phyloP scores from a whole-genome alignment of 257 asterid species.

The Salvia rosmarinus region DNA sequence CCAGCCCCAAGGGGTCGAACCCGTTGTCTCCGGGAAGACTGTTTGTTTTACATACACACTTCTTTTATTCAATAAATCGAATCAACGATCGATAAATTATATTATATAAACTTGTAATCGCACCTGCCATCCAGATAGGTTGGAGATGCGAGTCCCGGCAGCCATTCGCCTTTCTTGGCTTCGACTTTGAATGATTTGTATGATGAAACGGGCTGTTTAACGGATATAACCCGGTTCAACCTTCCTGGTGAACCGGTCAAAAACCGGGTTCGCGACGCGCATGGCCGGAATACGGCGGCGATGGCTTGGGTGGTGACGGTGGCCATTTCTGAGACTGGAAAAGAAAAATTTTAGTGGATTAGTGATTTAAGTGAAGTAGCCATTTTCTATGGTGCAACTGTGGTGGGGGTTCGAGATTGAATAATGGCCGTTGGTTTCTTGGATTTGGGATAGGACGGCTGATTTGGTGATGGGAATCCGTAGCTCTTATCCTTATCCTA shows the following conservation, averaged over 20 bases:
- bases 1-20: slow-evolving; percentile 81
- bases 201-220: slow-evolving; percentile 45
- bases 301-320: slow-evolving; percentile 80
- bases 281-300: slow-evolving; percentile 71
- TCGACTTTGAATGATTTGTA: slow-evolving; percentile 59
- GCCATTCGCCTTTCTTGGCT: slow-evolving; percentile 98
- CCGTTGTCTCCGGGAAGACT: slow-evolving; percentile 92
- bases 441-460: slow-evolving; percentile 57
- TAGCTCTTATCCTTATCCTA: slow-evolving; percentile 66
- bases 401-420: slow-evolving; percentile 54
- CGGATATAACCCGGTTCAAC: slow-evolving; percentile 52
- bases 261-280: slow-evolving; percentile 64
- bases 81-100: too few species aligned
- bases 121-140: slow-evolving; percentile 84
- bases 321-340: slow-evolving; percentile 51
- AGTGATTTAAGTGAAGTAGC: slow-evolving; percentile 19
- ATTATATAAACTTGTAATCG: background rate
- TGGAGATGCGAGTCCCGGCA: slow-evolving; percentile 86
- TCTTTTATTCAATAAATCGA: too few species aligned
- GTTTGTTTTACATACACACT: too few species aligned
- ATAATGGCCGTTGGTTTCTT: slow-evolving; percentile 34
- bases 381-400: slow-evolving; percentile 35
- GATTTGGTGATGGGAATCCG: slow-evolving; percentile 48
- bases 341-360: background rate
- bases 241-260: slow-evolving; percentile 65